phyloP scores from a whole-genome alignment of 192 early-diverging fungal genomes.

The Backusella westeae region DNA sequence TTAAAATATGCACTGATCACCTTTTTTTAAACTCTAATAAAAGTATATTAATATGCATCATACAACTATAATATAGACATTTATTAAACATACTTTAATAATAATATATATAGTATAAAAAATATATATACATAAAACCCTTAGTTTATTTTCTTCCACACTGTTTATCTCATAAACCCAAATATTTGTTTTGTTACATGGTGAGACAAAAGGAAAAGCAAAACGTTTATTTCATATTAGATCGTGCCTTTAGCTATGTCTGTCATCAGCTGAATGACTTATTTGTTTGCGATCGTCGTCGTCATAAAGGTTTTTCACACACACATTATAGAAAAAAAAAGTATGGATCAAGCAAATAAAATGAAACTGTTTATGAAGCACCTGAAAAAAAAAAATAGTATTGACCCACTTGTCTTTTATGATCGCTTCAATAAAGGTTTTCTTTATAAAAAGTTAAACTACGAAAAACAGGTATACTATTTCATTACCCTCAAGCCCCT shows the following conservation, averaged over 20 bases:
- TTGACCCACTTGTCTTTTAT: too few relatives aligned
- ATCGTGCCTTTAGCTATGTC: not conserved
- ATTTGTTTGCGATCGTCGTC: not conserved
- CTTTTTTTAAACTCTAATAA: not conserved
- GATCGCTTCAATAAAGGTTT: too few relatives aligned
- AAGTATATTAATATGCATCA: too few relatives aligned
- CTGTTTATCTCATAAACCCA: not conserved
- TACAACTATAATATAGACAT: too few relatives aligned
- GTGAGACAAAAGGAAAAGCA: not conserved
- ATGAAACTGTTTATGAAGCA: too few relatives aligned
- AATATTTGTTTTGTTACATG: not conserved
- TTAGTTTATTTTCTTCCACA: not conserved
- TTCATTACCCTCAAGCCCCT: too few relatives aligned
- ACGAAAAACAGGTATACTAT: too few relatives aligned
- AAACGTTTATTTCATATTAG: not conserved
- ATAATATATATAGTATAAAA: too few relatives aligned
- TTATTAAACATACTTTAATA: too few relatives aligned
- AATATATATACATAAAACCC: not conserved
- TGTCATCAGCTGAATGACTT: not conserved
- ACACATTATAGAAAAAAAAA: not conserved
- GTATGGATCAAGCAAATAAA: not conserved
- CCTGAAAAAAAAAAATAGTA: too few relatives aligned
- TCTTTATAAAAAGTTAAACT: too few relatives aligned
- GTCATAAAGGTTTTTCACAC: not conserved
- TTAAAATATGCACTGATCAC: not conserved